Evolutionary conservation across 441 rosid species (phyloP).

Genomic region (California macrophylla): DNA sequence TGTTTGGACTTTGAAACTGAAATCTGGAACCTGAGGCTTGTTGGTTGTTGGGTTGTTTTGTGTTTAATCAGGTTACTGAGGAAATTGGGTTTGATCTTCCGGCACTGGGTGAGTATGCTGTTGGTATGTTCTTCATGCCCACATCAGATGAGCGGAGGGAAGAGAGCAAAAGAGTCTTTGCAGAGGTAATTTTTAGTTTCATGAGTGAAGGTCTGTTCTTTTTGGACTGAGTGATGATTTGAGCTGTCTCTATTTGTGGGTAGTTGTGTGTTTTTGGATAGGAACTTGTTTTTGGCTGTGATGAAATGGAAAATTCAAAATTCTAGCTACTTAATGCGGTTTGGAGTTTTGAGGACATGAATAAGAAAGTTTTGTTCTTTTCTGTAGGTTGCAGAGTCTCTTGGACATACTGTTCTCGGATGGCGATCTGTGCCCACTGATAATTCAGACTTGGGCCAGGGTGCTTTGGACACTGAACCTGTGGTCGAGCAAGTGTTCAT

Average conservation of each 20-base stretch:
- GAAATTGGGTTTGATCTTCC: conserved; percentile 82
- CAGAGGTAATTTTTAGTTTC: conserved; percentile 47
- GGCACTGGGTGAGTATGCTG: conserved; percentile 73
- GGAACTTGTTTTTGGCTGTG: too few relatives aligned
- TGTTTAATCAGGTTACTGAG: conserved; percentile 39
- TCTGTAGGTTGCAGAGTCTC: conserved; percentile 83
- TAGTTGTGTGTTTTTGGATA: too few relatives aligned
- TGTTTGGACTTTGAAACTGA: not conserved
- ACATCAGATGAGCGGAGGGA: conserved; percentile 59
- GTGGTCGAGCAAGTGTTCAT: conserved; percentile 91
- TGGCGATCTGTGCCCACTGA: conserved; percentile 95
- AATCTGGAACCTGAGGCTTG: not conserved
- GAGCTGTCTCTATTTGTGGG: too few relatives aligned
- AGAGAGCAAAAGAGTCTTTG: conserved; percentile 79
- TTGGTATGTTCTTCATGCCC: conserved; percentile 97
- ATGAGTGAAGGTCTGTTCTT: not conserved
- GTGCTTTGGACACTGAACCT: conserved; percentile 91
- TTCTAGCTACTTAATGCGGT: not conserved
- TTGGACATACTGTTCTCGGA: conserved; percentile 90
- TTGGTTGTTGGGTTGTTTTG: conserved; percentile 14
- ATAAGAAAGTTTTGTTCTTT: not conserved
- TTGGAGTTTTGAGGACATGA: not conserved
- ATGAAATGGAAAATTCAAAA: not conserved
- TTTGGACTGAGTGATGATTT: too few relatives aligned
- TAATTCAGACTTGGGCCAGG: conserved; percentile 70